Evolutionary conservation across 75 land plant genomes (phyloP).

Genomic region (Selaginella tamariscina): DNA sequence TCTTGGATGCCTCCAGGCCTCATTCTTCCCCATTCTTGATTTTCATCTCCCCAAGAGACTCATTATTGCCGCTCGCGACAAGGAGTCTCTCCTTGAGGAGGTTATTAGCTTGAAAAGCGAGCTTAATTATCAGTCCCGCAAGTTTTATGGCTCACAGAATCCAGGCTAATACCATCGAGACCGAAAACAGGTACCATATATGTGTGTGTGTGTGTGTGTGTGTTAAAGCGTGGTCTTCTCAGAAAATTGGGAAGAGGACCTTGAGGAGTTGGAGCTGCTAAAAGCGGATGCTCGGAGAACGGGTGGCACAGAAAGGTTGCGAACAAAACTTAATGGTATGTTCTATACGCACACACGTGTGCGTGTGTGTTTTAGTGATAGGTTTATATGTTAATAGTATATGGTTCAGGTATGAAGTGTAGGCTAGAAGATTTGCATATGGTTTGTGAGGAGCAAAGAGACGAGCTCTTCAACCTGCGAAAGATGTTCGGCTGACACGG

Average conservation of each 20-base stretch:
- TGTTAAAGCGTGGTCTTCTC: no score
- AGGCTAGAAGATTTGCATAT: neutral
- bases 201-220: neutral
- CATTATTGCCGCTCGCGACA: neutral
- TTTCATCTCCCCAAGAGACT: neutral
- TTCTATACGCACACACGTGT: no score
- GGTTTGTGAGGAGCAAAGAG: neutral
- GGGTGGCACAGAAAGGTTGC: neutral
- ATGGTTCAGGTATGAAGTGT: neutral
- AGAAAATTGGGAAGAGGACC: neutral
- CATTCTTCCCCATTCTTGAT: neutral
- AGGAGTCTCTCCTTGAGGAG: neutral
- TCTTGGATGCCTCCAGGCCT: neutral
- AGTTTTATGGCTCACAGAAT: neutral
- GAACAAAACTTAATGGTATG: neutral
- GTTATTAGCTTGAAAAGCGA: neutral
- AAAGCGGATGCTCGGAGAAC: neutral
- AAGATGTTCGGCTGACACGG: neutral
- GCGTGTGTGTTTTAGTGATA: no score
- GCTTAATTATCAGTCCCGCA: neutral
- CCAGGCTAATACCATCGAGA: neutral
- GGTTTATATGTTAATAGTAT: neutral
- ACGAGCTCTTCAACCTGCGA: neutral
- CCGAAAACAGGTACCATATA: neutral
- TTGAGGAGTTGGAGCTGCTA: neutral